Conservation (phyloP, 345 rosid species). For the Citrus australasica region DNA sequence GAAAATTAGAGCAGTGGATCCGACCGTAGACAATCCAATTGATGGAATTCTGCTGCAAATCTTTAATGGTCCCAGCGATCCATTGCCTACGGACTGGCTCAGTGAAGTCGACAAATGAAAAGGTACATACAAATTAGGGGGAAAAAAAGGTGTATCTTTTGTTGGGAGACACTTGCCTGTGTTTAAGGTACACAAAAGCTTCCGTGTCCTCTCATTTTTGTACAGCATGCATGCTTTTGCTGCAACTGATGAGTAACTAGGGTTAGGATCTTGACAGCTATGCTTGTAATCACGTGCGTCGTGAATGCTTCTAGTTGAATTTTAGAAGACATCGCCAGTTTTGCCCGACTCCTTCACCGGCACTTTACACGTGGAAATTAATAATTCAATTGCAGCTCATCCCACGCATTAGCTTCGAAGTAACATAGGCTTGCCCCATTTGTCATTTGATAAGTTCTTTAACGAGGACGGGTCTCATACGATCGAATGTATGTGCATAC, state of each 20-base stretch:
- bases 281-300: neutral
- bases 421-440: neutral
- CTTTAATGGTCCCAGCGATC: constrained; percentile 25
- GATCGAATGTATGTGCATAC: too few relatives aligned
- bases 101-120: neutral
- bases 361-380: neutral
- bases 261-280: neutral
- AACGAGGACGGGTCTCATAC: neutral
- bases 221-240: neutral
- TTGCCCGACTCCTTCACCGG: neutral
- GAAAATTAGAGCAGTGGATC: neutral
- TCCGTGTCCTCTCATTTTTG: constrained; percentile 4
- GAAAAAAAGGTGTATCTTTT: neutral
- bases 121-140: neutral
- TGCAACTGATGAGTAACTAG: neutral
- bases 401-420: neutral
- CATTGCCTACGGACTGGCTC: neutral
- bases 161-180: constrained; percentile 22
- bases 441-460: neutral
- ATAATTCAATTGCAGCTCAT: neutral
- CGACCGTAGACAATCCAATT: neutral
- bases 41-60: constrained; percentile 21
- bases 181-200: constrained; percentile 12
- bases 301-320: neutral
- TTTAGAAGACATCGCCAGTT: neutral